Conservation (phyloP, 2,329 filamentous ascomycete species). For the Didymella pomorum region DNA sequence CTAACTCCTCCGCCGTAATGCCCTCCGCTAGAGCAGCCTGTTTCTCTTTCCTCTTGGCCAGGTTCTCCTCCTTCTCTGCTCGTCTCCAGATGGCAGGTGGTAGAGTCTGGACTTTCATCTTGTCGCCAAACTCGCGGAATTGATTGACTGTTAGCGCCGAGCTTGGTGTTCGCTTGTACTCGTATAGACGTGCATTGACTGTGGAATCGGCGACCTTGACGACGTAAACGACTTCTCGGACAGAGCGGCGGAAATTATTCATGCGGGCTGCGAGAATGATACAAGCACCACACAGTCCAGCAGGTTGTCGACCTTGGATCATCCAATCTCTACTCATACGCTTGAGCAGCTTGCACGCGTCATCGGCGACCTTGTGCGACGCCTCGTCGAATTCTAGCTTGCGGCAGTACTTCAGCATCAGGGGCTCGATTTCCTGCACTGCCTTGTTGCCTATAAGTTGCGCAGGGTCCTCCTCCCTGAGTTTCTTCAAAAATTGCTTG, state of each 20-base stretch:
- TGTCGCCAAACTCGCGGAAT: slow-evolving; percentile 74
- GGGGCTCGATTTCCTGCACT: slow-evolving; percentile 80
- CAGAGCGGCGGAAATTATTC: slow-evolving; percentile 95
- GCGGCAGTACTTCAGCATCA: slow-evolving; percentile 89
- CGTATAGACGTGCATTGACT: slow-evolving; percentile 87
- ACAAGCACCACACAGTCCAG: slow-evolving; percentile 92
- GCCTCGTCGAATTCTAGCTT: slow-evolving; percentile 89
- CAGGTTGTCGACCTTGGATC: slow-evolving; percentile 89
- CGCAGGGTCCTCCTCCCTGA: slow-evolving; percentile 68
- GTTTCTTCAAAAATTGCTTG: slow-evolving; percentile 76
- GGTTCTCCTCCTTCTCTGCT: slow-evolving; percentile 57
- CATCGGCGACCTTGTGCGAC: slow-evolving; percentile 83
- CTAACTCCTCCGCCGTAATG: slow-evolving; percentile 16
- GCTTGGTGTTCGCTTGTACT: slow-evolving; percentile 88
- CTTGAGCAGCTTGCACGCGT: slow-evolving; percentile 85
- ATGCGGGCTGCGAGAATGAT: slow-evolving; percentile 94
- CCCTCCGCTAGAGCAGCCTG: slow-evolving; percentile 19
- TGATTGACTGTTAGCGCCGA: slow-evolving; percentile 87
- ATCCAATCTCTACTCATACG: slow-evolving; percentile 99
- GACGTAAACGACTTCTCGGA: slow-evolving; percentile 95
- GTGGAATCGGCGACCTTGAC: slow-evolving; percentile 96
- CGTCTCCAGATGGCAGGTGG: slow-evolving; percentile 83
- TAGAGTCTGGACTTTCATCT: slow-evolving; percentile 66
- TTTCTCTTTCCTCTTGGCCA: slow-evolving; percentile 39
- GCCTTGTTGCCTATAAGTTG: slow-evolving; percentile 54